A percentile compares a stretch with the other conserved stretches of the same genome.
These are phyloP conservation scores for Rhododendron kiyosumense DNA, from an alignment of 148 eudicot genomes.

Conservation along the genomic window DNA sequence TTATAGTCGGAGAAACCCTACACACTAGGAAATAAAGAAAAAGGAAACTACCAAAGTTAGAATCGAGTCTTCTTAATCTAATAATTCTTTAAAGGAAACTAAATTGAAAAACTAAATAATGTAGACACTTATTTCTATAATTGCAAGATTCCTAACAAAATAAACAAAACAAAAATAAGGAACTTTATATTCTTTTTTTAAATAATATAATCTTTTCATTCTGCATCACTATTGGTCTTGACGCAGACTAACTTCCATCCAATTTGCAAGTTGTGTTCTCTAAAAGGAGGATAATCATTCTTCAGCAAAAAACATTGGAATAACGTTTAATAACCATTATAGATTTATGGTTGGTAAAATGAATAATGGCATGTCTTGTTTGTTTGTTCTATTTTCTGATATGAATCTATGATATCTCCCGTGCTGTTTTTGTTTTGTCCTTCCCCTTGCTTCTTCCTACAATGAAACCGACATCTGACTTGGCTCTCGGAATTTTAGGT, in stretches of 20 bases:
- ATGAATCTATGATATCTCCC: background rate
- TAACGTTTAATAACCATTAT: background rate
- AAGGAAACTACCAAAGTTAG: too few relatives aligned
- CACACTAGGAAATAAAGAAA: too few relatives aligned
- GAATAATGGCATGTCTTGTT: background rate
- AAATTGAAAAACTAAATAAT: too few relatives aligned
- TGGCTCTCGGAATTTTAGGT: background rate
- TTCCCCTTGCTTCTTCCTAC: background rate
- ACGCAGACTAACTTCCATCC: background rate
- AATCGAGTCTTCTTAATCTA: too few relatives aligned
- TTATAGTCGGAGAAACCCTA: too few relatives aligned
- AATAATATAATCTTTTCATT: too few relatives aligned
- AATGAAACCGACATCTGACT: background rate
- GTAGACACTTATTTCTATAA: too few relatives aligned
- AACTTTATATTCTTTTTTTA: too few relatives aligned
- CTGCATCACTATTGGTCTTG: background rate
- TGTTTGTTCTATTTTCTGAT: slow-evolving; percentile 1
- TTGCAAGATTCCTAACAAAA: too few relatives aligned
- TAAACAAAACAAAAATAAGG: too few relatives aligned
- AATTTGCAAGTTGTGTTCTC: background rate
- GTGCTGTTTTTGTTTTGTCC: background rate
- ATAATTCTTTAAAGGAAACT: too few relatives aligned
- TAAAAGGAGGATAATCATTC: background rate
- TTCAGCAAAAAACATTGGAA: slow-evolving; percentile 4
- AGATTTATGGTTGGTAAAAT: background rate